A percentile compares a stretch with the other conserved stretches of the same genome.
Conservation (phyloP, 108 stramenopile genomes). For the Nitzschia sp. region DNA sequence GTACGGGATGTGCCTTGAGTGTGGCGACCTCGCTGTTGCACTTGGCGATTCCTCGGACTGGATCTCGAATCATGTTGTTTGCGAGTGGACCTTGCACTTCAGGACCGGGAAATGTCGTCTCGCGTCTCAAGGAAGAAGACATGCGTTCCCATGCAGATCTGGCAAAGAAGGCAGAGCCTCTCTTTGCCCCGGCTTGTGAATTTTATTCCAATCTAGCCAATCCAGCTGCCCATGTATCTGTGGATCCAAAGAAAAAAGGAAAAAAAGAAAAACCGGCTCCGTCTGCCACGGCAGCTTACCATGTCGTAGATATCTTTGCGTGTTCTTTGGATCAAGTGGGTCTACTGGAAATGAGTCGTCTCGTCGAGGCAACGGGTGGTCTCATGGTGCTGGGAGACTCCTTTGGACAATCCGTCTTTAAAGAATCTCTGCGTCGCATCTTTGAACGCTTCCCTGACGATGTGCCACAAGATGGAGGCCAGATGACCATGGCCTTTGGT, state of each 20-base stretch:
- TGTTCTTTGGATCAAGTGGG: slow-evolving; percentile 99
- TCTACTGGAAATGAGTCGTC: slow-evolving; percentile 93
- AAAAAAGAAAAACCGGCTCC: slow-evolving; percentile 36
- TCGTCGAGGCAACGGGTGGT: slow-evolving; percentile 96
- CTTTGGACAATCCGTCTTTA: slow-evolving; percentile 97
- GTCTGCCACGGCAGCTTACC: slow-evolving; percentile 57
- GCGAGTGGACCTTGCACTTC: slow-evolving; percentile 96
- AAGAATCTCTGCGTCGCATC: slow-evolving; percentile 94
- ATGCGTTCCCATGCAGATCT: slow-evolving; percentile 93
- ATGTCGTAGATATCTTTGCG: slow-evolving; percentile 98
- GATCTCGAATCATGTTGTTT: slow-evolving; percentile 96
- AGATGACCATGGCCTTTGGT: slow-evolving; percentile 94
- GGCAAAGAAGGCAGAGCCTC: slow-evolving; percentile 86
- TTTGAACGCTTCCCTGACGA: slow-evolving; percentile 89
- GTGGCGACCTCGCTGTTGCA: slow-evolving; percentile 92
- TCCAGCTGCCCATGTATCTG: slow-evolving; percentile 24
- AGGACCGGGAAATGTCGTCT: slow-evolving; percentile 94
- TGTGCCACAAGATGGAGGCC: slow-evolving; percentile 85
- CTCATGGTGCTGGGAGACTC: slow-evolving; percentile 97
- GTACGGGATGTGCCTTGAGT: slow-evolving; percentile 90
- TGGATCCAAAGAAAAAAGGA: slow-evolving; percentile 37
- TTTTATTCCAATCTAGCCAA: slow-evolving; percentile 90
- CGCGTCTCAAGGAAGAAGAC: slow-evolving; percentile 85
- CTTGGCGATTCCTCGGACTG: slow-evolving; percentile 88
- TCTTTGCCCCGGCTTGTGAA: slow-evolving; percentile 91